These are phyloP conservation scores for Monosporascus sp. DNA, from an alignment of 2,329 filamentous ascomycete genomes.

Conservation along the genomic window DNA sequence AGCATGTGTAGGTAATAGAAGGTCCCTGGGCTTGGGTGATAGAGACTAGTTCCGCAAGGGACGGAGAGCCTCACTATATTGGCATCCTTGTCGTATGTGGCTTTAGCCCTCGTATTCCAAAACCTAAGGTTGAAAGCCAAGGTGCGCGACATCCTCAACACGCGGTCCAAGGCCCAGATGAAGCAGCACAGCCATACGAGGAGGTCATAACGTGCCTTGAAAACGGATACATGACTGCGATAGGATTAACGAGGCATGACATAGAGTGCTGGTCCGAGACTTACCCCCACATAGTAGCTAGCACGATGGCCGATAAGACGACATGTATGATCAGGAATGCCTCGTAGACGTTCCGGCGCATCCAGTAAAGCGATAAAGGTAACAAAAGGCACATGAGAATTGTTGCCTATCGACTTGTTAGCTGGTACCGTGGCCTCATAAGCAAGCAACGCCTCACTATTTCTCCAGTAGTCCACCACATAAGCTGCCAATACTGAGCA, in stretches of 20 bases:
- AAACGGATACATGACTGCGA: slow-evolving; percentile 46
- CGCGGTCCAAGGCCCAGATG: slow-evolving; percentile 46
- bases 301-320: slow-evolving; percentile 41
- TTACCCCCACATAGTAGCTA: slow-evolving; percentile 48
- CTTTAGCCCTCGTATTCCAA: slow-evolving; percentile 30
- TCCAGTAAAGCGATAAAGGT: slow-evolving; percentile 43
- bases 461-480: slow-evolving; percentile 47
- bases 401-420: slow-evolving; percentile 28
- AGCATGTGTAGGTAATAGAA: slow-evolving; percentile 42
- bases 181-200: slow-evolving; percentile 44
- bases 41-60: slow-evolving; percentile 29
- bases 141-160: slow-evolving; percentile 38
- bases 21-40: slow-evolving; percentile 33
- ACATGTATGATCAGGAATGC: slow-evolving; percentile 46
- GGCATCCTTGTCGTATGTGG: slow-evolving; percentile 30
- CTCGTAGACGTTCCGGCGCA: slow-evolving; percentile 50
- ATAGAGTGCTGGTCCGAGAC: slow-evolving; percentile 21
- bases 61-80: slow-evolving; percentile 39
- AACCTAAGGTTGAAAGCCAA: slow-evolving; percentile 33
- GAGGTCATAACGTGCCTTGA: slow-evolving; percentile 41
- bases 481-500: slow-evolving; percentile 31
- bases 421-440: neutral
- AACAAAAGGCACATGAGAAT: slow-evolving; percentile 41
- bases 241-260: neutral
- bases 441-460: slow-evolving; percentile 28